These are phyloP conservation scores for Colletotrichum navitas DNA, from an alignment of 2,329 filamentous ascomycete species.

Conservation along the genomic window DNA sequence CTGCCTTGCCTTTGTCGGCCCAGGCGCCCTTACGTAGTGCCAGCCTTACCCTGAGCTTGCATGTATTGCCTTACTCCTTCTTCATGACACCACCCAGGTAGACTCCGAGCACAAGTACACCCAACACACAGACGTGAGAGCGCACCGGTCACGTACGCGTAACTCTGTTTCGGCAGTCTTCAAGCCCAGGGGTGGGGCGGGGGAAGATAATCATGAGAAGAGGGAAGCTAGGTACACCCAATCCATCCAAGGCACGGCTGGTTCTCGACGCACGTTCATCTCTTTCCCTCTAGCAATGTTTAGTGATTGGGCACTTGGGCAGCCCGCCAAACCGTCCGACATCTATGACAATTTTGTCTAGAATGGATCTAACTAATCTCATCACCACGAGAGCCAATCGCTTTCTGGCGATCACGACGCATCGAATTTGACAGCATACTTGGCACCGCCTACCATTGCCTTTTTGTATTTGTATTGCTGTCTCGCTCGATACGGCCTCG, in stretches of 20 bases:
- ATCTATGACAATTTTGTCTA: conserved; percentile 17
- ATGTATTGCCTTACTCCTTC: neutral
- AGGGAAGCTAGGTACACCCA: neutral
- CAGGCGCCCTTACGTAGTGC: conserved; percentile 3
- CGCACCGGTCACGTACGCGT: conserved; percentile 34
- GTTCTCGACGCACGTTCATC: conserved; percentile 23
- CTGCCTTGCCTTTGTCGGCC: neutral
- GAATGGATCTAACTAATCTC: conserved; percentile 24
- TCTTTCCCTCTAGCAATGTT: conserved; percentile 12
- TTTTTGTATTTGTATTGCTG: neutral
- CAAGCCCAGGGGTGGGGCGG: conserved; percentile 17
- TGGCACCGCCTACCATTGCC: neutral
- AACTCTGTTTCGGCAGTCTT: conserved; percentile 29
- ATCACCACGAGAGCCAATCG: conserved; percentile 25
- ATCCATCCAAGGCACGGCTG: neutral
- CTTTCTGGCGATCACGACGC: conserved; percentile 6
- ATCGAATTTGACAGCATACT: conserved; percentile 3
- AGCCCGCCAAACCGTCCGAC: conserved; percentile 22
- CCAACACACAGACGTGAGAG: conserved; percentile 6
- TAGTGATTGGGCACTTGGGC: conserved; percentile 8
- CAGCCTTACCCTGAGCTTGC: conserved; percentile 5
- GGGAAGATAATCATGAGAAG: neutral
- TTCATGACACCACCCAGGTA: neutral
- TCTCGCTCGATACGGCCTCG: neutral
- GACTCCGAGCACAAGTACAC: conserved; percentile 17